Evolutionary conservation across 768 basidiomycete species (phyloP), one percentile per base, ranked within the genome.

Genomic region (Termitomyces eurrhizus): DNA sequence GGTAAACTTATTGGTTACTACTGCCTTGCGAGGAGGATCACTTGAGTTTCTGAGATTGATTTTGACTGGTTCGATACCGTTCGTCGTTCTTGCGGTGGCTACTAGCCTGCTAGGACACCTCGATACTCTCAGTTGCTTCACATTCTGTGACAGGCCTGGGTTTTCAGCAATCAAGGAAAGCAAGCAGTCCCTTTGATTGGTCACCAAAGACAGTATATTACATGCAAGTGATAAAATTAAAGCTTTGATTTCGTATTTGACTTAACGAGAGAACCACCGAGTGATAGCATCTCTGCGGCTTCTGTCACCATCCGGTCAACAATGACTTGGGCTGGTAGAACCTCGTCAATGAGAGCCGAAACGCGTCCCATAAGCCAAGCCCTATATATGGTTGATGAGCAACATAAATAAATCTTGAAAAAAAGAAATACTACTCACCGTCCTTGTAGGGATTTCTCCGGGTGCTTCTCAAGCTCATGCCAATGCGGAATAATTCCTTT

Each of bases 311-410:
- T 95, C 61, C 81, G 80, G 33, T 94, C 91, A 52, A 94, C 79
- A 65, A 95, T 95, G 53, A 79, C 78, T 75, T 93, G 84, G 7
- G 94, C 95, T 6, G 95, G 92, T 12, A 86, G 79, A 37, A 96
- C 73, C 1, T 95, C 90, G 58, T 88, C 68, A 60, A 92, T 86
- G 49, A 90, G 76, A 29, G 80, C 86, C 14, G 91, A 81, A 35
- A 95, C 92, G 58, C 85, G 83, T 53, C 95, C 95, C 78, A 95
- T 92, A 52, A 95, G 79, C 88, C 89, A 95, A 26, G 86, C 73
- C 26, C 71, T 72, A 33, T 3, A 37, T 16, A 16, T 37, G 24
- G 7, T 18, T 16, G 39, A 36, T 39, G 56, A 49, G 41, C 39
- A 29, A 55, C 13, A 21, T 32, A 29, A 21, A 21, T 21, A 21